Evolutionary conservation across 2,329 filamentous ascomycete genomes (phyloP), one percentile per base, ranked within the genome.

Genomic region (Aspergillus eucalypticola): DNA sequence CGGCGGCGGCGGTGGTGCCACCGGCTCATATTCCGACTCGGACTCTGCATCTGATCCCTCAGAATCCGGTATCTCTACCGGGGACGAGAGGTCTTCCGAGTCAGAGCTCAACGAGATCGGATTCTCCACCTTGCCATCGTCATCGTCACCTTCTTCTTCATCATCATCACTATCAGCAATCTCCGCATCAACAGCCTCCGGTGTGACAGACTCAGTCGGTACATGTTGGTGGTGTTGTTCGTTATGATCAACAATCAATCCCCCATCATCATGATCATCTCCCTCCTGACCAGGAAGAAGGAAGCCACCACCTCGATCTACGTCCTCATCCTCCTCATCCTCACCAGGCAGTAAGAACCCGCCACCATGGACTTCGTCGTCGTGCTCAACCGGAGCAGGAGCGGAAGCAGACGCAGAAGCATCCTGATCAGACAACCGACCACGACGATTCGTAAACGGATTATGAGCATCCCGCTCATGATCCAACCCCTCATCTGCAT

Each of bases 291-390:
- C 54, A 8, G 42, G 58, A 27, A 70, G 48, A 19, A 69, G 61
- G 51, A 70, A 70, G 8, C 68, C 68, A 21, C 68, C 67, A 11
- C 68, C 68, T 27, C 23, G 35, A 15, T 69, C 67, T 27, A 19
- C 21, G 2, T 35, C 32, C 32, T 35, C 7, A 2, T 7, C 35
- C 11, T 53, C 32, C 1, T 29, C 25, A 42, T 70, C 71, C 11
- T 73, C 72, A 23, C 71, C 70, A 3, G 70, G 67, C 3, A 75
- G 54, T 11, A 76, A 65, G 58, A 73, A 73, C 8, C 73, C 73
- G 35, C 73, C 73, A 8, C 68, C 72, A 3, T 70, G 69, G 35
- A 35, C 32, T 15, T 35, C 32, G 1, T 35, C 32, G 10, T 38
- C 27, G 15, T 8, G 19, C 0, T 52, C 49, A 15, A 11, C 23